phyloP scores from a whole-genome alignment of 1,139 yeast species.

The Kluyveromyces marxianus region DNA sequence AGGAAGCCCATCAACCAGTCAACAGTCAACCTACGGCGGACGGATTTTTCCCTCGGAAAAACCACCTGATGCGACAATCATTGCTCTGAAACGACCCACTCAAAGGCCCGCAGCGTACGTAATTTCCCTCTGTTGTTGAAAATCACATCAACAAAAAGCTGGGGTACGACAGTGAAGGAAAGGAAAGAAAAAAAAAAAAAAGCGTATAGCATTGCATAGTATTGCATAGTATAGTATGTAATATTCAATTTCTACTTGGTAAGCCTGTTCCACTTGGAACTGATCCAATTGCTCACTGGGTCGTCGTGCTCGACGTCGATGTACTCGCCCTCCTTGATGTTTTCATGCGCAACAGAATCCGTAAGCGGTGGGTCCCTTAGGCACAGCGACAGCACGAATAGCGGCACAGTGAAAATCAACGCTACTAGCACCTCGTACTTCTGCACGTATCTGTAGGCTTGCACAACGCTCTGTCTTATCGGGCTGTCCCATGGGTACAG shows the following conservation, averaged over 20 bases:
- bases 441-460: constrained; percentile 51
- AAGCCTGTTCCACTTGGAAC: constrained; percentile 5
- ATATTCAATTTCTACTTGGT: background rate
- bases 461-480: constrained; percentile 45
- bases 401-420: constrained; percentile 23
- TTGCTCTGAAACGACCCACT: too few species aligned
- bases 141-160: too few species aligned
- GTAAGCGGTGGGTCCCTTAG: constrained; percentile 45
- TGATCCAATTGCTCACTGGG: constrained; percentile 28
- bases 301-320: constrained; percentile 33
- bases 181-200: too few species aligned
- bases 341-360: constrained; percentile 16
- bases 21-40: too few species aligned
- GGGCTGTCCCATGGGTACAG: constrained; percentile 49
- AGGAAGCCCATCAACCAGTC: too few species aligned
- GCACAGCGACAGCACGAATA: constrained; percentile 40
- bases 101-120: too few species aligned
- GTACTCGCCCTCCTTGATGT: constrained; percentile 36
- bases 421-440: constrained; percentile 47
- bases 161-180: too few species aligned
- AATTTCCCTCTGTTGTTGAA: too few species aligned
- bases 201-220: too few species aligned
- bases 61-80: too few species aligned
- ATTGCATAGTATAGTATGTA: too few species aligned
- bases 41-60: too few species aligned